Evolutionary conservation across 495 filamentous ascomycete species (phyloP), one percentile per base, ranked within the genome.

Genomic region (Penicillium fimorum): DNA sequence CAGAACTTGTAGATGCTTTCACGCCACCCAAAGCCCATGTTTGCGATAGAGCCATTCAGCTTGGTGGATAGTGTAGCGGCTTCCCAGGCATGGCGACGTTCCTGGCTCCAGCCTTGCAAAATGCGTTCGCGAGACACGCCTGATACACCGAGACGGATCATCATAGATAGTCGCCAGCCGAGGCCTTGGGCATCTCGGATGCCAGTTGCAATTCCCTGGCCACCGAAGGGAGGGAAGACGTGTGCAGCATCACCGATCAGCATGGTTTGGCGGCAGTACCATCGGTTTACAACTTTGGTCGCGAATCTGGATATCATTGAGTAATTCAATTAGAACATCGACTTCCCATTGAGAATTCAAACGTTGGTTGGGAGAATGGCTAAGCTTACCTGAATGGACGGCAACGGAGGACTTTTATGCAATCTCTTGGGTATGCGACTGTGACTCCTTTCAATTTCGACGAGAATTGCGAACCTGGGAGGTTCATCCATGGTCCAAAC

Each of bases 171-270:
- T n/a, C 77, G 67, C 77, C 76, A 80, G 7, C 67, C 70, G 3
- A 80, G 55, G 3, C 27, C 55, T 35, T 45, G 33, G 12, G 60
- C 63, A 47, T 68, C 65, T 49, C 57, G 56, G 44, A 68, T 46
- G 10, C 77, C 76, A 22, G 61, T 68, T 4, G 73, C 74, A 42
- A 79, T 74, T 5, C 76, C 77, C 48, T 80, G 77, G 0, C 76
- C 76, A 9, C 72, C 77, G 55, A 80, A 79, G 1, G 77, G 75
- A 7, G 76, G 77, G 56, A 80, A 80, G 6, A 80, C 77, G 47
- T 80, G 70, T 11, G 76, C 76, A 3, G 77, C 70, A 58, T 80
- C 76, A 15, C 77, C 76, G 44, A 72, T 72, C 18, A 80, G 62
- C 33, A 76, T 62, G 0, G 61, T 70, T 12, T 68, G 64, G 15